A percentile compares a stretch with the other conserved stretches of the same genome.
Evolutionary conservation across 2,329 filamentous ascomycete species (phyloP).

Genomic region (Nemania sp.): DNA sequence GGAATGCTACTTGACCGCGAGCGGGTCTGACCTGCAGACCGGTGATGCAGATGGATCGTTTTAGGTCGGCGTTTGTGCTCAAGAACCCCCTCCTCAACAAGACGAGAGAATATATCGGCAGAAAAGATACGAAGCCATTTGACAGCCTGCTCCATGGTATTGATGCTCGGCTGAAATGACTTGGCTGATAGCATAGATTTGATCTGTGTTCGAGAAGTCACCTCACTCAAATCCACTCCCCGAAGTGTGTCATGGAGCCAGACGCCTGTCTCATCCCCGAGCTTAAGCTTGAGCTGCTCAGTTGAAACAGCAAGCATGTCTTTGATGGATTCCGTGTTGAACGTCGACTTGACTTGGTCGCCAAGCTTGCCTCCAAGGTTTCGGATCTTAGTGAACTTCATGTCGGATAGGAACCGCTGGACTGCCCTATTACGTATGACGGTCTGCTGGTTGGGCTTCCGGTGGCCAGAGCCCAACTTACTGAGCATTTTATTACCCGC

Average conservation of each 20-base stretch:
- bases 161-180: conserved; percentile 85
- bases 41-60: conserved; percentile 82
- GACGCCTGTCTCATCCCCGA: conserved; percentile 81
- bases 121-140: conserved; percentile 91
- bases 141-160: conserved; percentile 72
- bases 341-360: conserved; percentile 79
- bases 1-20: conserved; percentile 79
- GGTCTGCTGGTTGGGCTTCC: conserved; percentile 93
- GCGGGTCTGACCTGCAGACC: conserved; percentile 71
- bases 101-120: conserved; percentile 84
- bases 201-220: conserved; percentile 88
- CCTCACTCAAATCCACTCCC: conserved; percentile 83
- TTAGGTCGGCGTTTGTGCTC: conserved; percentile 86
- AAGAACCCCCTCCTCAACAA: conserved; percentile 87
- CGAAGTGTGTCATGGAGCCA: conserved; percentile 87
- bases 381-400: conserved; percentile 94
- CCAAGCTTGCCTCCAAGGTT: conserved; percentile 95
- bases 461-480: conserved; percentile 87
- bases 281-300: conserved; percentile 73
- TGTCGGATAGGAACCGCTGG: conserved; percentile 74
- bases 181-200: conserved; percentile 98
- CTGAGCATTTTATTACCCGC: conserved; percentile 93
- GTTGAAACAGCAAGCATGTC: conserved; percentile 74
- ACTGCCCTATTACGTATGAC: conserved; percentile 87
- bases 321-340: conserved; percentile 77